Evolutionary conservation across 306 rosid genomes (phyloP), one percentile per base, ranked within the genome.

Genomic region (Macrotyloma uniflorum): DNA sequence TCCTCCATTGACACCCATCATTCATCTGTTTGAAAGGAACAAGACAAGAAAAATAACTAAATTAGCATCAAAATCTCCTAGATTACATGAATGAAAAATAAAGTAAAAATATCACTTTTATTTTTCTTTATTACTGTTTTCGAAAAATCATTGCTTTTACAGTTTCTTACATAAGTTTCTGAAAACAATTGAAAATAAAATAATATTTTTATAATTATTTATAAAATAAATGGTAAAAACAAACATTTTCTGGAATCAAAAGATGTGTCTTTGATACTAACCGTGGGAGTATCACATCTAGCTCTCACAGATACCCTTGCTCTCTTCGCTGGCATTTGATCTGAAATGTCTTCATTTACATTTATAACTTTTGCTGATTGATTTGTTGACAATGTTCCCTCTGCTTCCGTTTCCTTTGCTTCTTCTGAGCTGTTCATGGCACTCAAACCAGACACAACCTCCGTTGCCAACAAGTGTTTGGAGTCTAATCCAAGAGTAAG

Each of bases 1-100:
- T 91, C 28, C 97, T 89, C 97, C 97, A 91, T 18, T 91, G 97
- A 57, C 97, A 91, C 66, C 94, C 94, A 88, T 91, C 97, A 74
- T 71, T 86, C 93, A 91, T 82, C 97, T 91, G 66, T 70, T 75
- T 45, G 5, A 16, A 47, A 75, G 0, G 2, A 28, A 78, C 8
- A 36, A 16, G 43, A 46, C 75, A 24, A 61, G 20, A 53, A 36
- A 78, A 75, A 4, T 33, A 43, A 3, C 53, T 11, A 23, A 23
- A 51, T 8, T 36, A 8, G 67, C 19, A 79, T 38, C 20, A 67
- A 49, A 70, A 49, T 42, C 32, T 32, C 18, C 22, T 15, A 61
- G 6, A 61, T 76, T 4, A 18, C 11, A 0, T 42, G 13, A 38
- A 67, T 11, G 67, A 61, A 61, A 74, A 40, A 26, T 26, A 26